Evolutionary conservation across 2,329 filamentous ascomycete genomes (phyloP), one percentile per base, ranked within the genome.

Genomic region (Stemphylium lycopersici): DNA sequence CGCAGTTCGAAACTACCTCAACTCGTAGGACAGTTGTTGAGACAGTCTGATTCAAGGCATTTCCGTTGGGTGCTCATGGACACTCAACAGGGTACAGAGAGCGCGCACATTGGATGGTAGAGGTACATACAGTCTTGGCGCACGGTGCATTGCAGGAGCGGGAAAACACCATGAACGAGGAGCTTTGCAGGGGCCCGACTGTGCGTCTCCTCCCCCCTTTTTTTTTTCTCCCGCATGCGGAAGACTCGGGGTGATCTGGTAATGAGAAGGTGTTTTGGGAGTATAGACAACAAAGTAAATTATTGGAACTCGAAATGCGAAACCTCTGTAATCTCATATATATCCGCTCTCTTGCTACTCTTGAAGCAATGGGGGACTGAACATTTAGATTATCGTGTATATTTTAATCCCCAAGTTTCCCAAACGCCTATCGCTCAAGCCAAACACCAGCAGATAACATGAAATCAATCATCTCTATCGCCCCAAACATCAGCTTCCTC

Each of bases 1-100:
- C 26, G 74, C 74, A 32, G 71, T 76, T 12, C 63, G 73, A 32
- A 75, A 69, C 63, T 76, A 76, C 58, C 59, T 76, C 60, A 76
- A 76, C 66, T 75, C 72, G 56, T 76, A 73, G 66, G 52, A 49
- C n/a, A 48, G 33, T 20, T 16, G 38, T 43, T 29, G 24, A 29
- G 34, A 50, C 15, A 15, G 32, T 5, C 18, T 18, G 31, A 6
- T 24, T 22, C 12, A 18, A 11, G 26, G 24, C 26, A 31, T 32
- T 38, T 13, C 8, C 12, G 22, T 29, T 16, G 16, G 18, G 10
- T 33, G 24, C 13, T 13, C 12, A 34, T 45, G 20, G 31, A 38
- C 40, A 20, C 13, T 43, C 40, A 4, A 20, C 12, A 32, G n/a
- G 15, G 32, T 43, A 32, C 40, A 43, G 26, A 43, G 26, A 43